Evolutionary conservation across 78 protist species (phyloP), one percentile per base, ranked within the genome.

Genomic region (Dictyostelium intermedium): DNA sequence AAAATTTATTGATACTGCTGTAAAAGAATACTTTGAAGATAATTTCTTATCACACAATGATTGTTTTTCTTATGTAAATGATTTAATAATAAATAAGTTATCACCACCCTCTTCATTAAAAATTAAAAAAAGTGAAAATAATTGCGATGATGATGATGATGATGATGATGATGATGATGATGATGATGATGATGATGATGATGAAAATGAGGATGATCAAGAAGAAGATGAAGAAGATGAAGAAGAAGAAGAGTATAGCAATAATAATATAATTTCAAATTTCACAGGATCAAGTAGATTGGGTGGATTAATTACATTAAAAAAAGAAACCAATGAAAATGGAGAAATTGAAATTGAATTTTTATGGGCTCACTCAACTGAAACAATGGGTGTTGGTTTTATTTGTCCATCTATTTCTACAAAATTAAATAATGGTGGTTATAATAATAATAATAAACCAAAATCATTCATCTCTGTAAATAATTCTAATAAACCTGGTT

Each of bases 371-470:
- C 95, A 92, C 61, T 63, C 97, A 25, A 95, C 97, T 0, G 60
- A 79, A 39, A 56, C 78, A 10, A 95, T 95, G 97, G 97, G 91
- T n/a, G n/a, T 95, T 25, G 95, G 97, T 23, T 95, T 89, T 91
- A 74, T 91, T 18, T 13, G 27, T 13, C 81, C 94, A 63, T 23
- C 37, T 14, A 41, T 30, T 34, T 63, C 72, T 9, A 20, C 27
- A 56, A 56, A 56, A 39, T 39, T 4, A 39, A 39, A 39, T n/a
- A n/a, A n/a, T n/a, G n/a, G n/a, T n/a, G n/a, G n/a, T n/a, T n/a
- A n/a, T n/a, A n/a, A n/a, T n/a, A n/a, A n/a, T n/a, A n/a, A n/a
- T n/a, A n/a, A n/a, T 39, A 85, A 85, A 78, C 78, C 85, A 43
- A 80, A 80, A n/a, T 66, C 87, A 27, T 27, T 80, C 1, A 61